Percentiles rank a stretch among this genome's conserved stretches.
Evolutionary conservation across 2,329 filamentous ascomycete species (phyloP).

Genomic region (Epichloe coenophiala): DNA sequence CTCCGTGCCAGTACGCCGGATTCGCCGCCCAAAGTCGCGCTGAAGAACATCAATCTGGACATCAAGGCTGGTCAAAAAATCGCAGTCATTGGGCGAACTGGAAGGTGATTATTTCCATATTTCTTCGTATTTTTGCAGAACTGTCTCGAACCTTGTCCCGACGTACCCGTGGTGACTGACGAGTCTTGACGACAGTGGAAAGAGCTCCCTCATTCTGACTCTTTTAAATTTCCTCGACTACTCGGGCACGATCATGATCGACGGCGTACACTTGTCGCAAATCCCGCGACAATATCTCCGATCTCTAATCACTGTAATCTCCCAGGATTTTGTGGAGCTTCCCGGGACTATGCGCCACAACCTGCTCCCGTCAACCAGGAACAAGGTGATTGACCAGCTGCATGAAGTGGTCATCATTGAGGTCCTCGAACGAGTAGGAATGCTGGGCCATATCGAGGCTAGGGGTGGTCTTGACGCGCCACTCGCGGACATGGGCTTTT

Average conservation of each 20-base stretch:
- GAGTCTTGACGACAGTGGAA: conserved; percentile 9
- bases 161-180: not conserved
- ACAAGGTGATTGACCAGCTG: not conserved
- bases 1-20: not conserved
- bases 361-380: not conserved
- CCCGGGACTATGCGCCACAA: conserved; percentile 8
- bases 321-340: conserved; percentile 15
- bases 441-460: conserved; percentile 4
- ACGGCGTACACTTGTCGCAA: conserved; percentile 15
- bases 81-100: conserved; percentile 11
- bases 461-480: conserved; percentile 6
- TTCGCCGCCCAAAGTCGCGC: not conserved
- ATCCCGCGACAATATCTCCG: conserved; percentile 13
- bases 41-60: not conserved
- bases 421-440: conserved; percentile 6
- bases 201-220: conserved; percentile 6
- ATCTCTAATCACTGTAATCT: conserved; percentile 16
- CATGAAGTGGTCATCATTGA: not conserved
- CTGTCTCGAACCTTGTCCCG: too few species aligned
- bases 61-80: conserved; percentile 10
- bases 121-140: not conserved
- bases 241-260: conserved; percentile 8
- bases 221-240: not conserved
- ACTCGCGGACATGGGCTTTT: conserved; percentile 6
- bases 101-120: not conserved